These are phyloP conservation scores for Coprinopsis cinerea DNA, from an alignment of 768 basidiomycete species.

Conservation along the genomic window DNA sequence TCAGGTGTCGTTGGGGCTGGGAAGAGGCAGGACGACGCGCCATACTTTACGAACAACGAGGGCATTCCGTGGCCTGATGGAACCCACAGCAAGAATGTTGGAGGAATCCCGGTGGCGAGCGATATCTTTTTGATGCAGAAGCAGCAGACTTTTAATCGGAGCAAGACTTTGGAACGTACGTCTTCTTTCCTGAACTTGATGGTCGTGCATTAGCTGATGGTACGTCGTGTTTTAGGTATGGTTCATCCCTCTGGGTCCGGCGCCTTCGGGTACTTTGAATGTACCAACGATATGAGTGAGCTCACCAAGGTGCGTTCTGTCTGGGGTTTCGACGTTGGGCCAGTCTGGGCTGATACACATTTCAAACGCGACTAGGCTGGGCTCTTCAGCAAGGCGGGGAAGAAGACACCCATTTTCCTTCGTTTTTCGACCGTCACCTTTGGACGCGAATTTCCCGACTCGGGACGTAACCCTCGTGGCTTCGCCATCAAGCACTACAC, in stretches of 20 bases:
- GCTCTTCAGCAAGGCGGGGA: constrained; percentile 5
- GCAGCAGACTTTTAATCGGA: constrained; percentile 12
- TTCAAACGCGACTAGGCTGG: too few relatives aligned
- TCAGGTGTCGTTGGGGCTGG: constrained; percentile 6
- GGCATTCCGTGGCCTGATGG: constrained; percentile 9
- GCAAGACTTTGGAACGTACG: constrained; percentile 11
- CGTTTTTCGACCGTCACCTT: constrained; percentile 13
- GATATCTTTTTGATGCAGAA: constrained; percentile 13
- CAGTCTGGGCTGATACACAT: too few relatives aligned
- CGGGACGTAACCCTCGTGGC: constrained; percentile 11
- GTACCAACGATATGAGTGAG: constrained; percentile 11
- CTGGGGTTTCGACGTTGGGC: too few relatives aligned
- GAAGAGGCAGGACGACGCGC: constrained; percentile 5
- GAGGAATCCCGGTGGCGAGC: constrained; percentile 10
- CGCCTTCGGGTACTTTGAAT: constrained; percentile 11
- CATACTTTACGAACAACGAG: constrained; percentile 13
- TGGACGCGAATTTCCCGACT: constrained; percentile 11
- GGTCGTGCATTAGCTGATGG: background rate
- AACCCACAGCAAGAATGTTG: constrained; percentile 11
- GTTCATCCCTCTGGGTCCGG: constrained; percentile 11
- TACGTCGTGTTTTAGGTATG: background rate
- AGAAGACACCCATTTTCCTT: constrained; percentile 9
- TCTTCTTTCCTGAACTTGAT: too few relatives aligned
- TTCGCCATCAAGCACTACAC: constrained; percentile 14
- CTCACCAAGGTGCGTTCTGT: constrained; percentile 5